Evolutionary conservation across 352 stramenopile genomes (phyloP), one percentile per base, ranked within the genome.

Genomic region (Phytophthora fragariae): DNA sequence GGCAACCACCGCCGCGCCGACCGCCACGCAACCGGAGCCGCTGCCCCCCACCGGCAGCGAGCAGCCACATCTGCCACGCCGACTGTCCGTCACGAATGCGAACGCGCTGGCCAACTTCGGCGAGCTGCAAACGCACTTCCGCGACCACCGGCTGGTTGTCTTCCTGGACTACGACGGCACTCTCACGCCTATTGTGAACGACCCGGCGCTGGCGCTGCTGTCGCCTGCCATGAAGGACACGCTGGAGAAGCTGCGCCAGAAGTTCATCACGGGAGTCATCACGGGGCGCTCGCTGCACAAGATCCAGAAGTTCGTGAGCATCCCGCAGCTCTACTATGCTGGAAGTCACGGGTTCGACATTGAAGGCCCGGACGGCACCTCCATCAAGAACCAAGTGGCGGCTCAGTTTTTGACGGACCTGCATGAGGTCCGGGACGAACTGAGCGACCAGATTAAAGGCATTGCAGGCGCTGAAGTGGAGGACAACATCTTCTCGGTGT

Each of bases 281-380:
- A 95, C 80, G 50, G 92, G 92, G 5, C 87, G 92, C 19, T 95
- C 90, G 65, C 82, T 97, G 57, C 73, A 81, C 61, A 97, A 97
- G 77, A 97, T 97, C 68, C 88, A 93, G 58, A 86, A 92, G 58
- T 97, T 97, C 61, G 91, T 97, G 27, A 77, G 79, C 68, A 94
- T 97, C 59, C 89, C 88, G 19, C 84, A 95, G 59, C 69, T 98
- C 44, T 97, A 97, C 65, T 98, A 97, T 60, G 92, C 92, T 2
- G 92, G 92, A 50, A 97, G 89, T 56, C 92, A 98, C 61, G 92
- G 92, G 12, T 98, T 97, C 63, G 92, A 98, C 69, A 97, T 98
- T 65, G 77, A 87, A 41, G 91, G 90, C 3, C 91, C 88, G 8
- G 80, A 93, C 52, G 87, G 81, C 35, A 95, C 86, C 21, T 60